A percentile compares a stretch with the other conserved stretches of the same genome.
phyloP scores from a whole-genome alignment of 371 early-diverging fungal genomes.

The Apophysomyces trapeziformis region DNA sequence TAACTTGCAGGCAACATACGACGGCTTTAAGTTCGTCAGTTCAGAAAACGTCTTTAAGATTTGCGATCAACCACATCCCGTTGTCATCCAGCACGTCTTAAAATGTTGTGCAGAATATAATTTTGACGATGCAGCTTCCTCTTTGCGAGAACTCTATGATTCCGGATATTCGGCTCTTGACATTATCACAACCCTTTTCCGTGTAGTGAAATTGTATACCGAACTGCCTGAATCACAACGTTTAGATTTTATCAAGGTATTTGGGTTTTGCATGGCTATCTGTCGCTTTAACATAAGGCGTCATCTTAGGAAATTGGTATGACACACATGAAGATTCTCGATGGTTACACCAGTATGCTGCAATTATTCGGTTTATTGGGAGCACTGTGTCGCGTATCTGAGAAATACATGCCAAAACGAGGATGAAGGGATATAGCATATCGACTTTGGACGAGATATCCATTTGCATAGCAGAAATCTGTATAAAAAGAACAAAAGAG shows the following conservation, averaged over 20 bases:
- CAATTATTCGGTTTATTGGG: constrained; percentile 84
- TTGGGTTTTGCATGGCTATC: background rate
- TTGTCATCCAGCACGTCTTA: constrained; percentile 76
- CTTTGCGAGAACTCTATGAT: constrained; percentile 72
- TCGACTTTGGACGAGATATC: too few species aligned
- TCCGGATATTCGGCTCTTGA: constrained; percentile 90
- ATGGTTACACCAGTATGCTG: constrained; percentile 80
- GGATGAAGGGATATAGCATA: background rate
- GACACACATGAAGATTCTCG: constrained; percentile 85
- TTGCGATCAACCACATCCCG: constrained; percentile 96
- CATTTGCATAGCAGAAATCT: too few species aligned
- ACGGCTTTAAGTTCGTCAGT: constrained; percentile 85
- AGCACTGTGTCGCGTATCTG: constrained; percentile 47
- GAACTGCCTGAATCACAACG: constrained; percentile 51
- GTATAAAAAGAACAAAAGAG: too few species aligned
- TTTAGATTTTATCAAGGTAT: constrained; percentile 83
- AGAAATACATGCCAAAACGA: constrained; percentile 10
- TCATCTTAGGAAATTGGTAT: constrained; percentile 77
- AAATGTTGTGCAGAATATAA: constrained; percentile 65
- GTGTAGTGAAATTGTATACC: constrained; percentile 74
- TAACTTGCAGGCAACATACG: constrained; percentile 91
- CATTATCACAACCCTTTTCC: constrained; percentile 90
- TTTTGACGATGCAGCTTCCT: constrained; percentile 72
- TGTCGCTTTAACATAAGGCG: background rate
- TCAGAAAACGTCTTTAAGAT: constrained; percentile 94